Percentiles rank a stretch among this genome's conserved stretches.
phyloP scores from a whole-genome alignment of 345 rosid genomes.

The Erysimum cheiranthoides region DNA sequence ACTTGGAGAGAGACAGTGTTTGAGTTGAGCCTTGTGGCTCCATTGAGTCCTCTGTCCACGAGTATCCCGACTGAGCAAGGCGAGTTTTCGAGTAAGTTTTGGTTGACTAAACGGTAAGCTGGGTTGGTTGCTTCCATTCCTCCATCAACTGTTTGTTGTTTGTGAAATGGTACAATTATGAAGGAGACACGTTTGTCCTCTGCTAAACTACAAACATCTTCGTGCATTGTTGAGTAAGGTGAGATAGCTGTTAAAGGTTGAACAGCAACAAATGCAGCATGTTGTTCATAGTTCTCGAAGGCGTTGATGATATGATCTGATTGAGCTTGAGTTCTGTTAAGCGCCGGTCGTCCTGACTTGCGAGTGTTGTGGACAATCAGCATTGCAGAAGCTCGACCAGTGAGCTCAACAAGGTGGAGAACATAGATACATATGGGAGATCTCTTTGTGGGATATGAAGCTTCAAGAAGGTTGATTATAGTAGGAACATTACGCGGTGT shows the following conservation, averaged over 20 bases:
- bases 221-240: conserved; percentile 95
- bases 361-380: conserved; percentile 84
- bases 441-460: conserved; percentile 75
- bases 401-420: conserved; percentile 94
- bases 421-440: conserved; percentile 80
- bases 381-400: conserved; percentile 96
- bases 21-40: conserved; percentile 57
- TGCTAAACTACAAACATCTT: conserved; percentile 83
- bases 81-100: conserved; percentile 68
- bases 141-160: conserved; percentile 92
- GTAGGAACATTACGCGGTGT: conserved; percentile 93
- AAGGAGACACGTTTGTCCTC: conserved; percentile 86
- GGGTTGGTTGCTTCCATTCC: conserved; percentile 97
- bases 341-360: conserved; percentile 69
- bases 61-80: conserved; percentile 95
- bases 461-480: conserved; percentile 84
- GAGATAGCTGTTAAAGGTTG: conserved; percentile 93
- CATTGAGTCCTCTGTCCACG: conserved; percentile 81
- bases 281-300: conserved; percentile 84
- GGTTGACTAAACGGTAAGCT: conserved; percentile 76
- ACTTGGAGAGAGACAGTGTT: conserved; percentile 67
- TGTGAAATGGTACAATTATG: conserved; percentile 87
- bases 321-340: conserved; percentile 90
- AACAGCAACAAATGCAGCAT: conserved; percentile 58
- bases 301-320: conserved; percentile 92